Base-by-base conservation (phyloP, 2,329 filamentous ascomycete genomes). In the Orbilia blumenaviensis region DNA sequence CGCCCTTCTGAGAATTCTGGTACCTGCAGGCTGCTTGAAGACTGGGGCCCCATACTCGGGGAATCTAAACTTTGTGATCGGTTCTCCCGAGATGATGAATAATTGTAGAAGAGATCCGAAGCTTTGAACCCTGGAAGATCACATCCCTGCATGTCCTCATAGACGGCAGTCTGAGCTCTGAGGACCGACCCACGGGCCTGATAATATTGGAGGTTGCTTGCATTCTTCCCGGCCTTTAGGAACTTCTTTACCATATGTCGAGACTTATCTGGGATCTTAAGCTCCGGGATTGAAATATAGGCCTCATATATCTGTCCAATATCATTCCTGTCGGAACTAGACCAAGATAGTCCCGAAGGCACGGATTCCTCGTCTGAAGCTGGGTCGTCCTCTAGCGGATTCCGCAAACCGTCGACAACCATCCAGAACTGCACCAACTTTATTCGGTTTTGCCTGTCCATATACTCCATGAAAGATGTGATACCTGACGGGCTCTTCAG, bases 401-500 rank as follows among this genome's bases (percentile, higher is more conserved):
- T 97, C 44, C 96, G 91, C 80, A 98, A 93, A 0, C 95, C 94
- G 83, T 99, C 95, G 4, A 98, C 95, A 2, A 98, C 95, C 42
- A 99, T 90, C 93, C 94, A 99, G 83, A 98, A 99, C 81, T 99
- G 95, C 4, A 99, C 94, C 52, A 97, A 85, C 12, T 91, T 88
- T 90, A 98, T 94, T 25, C 94, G 86, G 14, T 88, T 87, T 81
- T 94, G 91, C 44, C 95, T 90, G 82, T 99, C 95, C 95, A 99
- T 99, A 81, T 93, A 98, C 82, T 99, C 95, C 95, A 99, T 99
- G 84, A 99, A 98, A 82, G 97, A 99, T 1, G 95, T 98, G 7
- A 99, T 86, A 0, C 93, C 94, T 0, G 94, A 91, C 1, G 95
- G 89, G 18, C 72, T 76, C 58, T 76, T 76, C 14, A 76, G 44